phyloP scores from a whole-genome alignment of 2,329 filamentous ascomycete genomes.

The Neonectria punicea region DNA sequence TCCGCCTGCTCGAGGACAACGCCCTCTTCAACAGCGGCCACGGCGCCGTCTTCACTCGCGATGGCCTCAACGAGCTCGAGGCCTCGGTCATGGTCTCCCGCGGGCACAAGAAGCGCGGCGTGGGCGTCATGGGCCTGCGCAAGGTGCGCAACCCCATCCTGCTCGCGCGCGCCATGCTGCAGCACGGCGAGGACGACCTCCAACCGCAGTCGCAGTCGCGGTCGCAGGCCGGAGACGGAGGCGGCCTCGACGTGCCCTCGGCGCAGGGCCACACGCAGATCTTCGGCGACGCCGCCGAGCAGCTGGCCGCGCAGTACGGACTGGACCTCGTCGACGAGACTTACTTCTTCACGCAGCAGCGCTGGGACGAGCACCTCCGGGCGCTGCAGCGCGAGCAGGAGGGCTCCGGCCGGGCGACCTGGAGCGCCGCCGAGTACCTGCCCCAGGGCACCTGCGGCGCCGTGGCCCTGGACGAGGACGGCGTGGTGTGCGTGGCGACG shows the following conservation, averaged over 20 bases:
- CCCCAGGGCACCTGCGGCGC: slow-evolving; percentile 88
- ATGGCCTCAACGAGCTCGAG: slow-evolving; percentile 87
- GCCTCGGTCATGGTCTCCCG: slow-evolving; percentile 86
- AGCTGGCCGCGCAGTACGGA: slow-evolving; percentile 74
- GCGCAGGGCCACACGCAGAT: slow-evolving; percentile 78
- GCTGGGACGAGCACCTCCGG: slow-evolving; percentile 81
- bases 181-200: slow-evolving; percentile 72
- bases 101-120: slow-evolving; percentile 78
- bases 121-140: slow-evolving; percentile 78
- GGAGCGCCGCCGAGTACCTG: slow-evolving; percentile 73
- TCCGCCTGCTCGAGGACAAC: slow-evolving; percentile 80
- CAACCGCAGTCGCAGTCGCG: slow-evolving; percentile 44
- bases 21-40: slow-evolving; percentile 85
- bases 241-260: slow-evolving; percentile 57
- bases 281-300: slow-evolving; percentile 74
- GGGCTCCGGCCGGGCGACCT: slow-evolving; percentile 57
- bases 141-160: slow-evolving; percentile 83
- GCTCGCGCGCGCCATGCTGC: slow-evolving; percentile 76
- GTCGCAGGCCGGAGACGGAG: neutral
- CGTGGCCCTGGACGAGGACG: slow-evolving; percentile 81
- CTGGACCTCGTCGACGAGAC: slow-evolving; percentile 73
- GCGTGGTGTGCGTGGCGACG: slow-evolving; percentile 75
- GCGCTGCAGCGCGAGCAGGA: slow-evolving; percentile 63
- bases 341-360: slow-evolving; percentile 82
- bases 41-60: slow-evolving; percentile 87